phyloP scores from a whole-genome alignment of 306 rosid species.

The Quercus variabilis region DNA sequence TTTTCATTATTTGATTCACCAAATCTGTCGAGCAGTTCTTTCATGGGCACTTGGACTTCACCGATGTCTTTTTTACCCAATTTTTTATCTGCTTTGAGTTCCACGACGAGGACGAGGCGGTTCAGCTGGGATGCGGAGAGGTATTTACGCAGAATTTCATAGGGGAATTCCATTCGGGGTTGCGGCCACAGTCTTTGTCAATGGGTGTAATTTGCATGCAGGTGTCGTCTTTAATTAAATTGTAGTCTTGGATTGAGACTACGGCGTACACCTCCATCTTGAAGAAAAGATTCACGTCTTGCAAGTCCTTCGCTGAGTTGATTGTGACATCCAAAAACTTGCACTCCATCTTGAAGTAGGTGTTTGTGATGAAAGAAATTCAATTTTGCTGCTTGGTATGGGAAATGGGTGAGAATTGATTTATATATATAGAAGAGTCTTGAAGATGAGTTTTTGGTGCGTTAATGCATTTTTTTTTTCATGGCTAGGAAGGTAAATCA shows the following conservation, averaged over 20 bases:
- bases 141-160: slow-evolving; percentile 30
- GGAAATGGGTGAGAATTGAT: too few relatives aligned
- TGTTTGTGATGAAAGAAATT: neutral
- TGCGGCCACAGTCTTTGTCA: slow-evolving; percentile 35
- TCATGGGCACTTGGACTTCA: slow-evolving; percentile 25
- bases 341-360: slow-evolving; percentile 33
- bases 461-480: too few relatives aligned
- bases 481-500: too few relatives aligned
- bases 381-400: too few relatives aligned
- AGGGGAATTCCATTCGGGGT: slow-evolving; percentile 39
- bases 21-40: slow-evolving; percentile 27
- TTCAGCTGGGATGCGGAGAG: slow-evolving; percentile 13
- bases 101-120: slow-evolving; percentile 26
- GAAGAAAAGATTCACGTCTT: slow-evolving; percentile 42
- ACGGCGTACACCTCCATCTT: slow-evolving; percentile 58
- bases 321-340: slow-evolving; percentile 32
- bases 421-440: too few relatives aligned
- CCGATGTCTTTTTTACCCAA: slow-evolving; percentile 42
- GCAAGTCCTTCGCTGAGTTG: slow-evolving; percentile 33
- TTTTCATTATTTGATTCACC: slow-evolving; percentile 5
- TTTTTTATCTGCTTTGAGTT: slow-evolving; percentile 35
- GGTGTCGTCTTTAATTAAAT: neutral
- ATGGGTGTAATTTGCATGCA: slow-evolving; percentile 31
- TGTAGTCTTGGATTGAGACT: slow-evolving; percentile 38
- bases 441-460: too few relatives aligned